Conservation (phyloP, 352 stramenopile genomes). For the Phytopythium montanum region DNA sequence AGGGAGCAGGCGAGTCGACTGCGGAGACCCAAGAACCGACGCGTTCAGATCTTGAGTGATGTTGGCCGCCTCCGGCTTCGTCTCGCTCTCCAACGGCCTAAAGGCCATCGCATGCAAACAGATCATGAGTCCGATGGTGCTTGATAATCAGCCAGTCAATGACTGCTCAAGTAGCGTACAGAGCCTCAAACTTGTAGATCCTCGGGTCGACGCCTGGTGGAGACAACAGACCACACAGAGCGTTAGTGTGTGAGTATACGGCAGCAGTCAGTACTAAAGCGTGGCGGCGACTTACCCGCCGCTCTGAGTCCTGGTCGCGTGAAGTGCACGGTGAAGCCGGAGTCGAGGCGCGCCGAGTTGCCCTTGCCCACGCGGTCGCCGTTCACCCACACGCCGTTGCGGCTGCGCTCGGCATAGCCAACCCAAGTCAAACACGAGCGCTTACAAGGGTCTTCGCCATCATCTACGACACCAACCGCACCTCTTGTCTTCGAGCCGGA, state of each 20-base stretch:
- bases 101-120: background rate
- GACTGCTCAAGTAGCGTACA: conserved; percentile 25
- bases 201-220: conserved; percentile 29
- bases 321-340: conserved; percentile 64
- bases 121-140: background rate
- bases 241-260: background rate
- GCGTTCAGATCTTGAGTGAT: conserved; percentile 11
- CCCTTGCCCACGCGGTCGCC: conserved; percentile 45
- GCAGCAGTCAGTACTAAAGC: conserved; percentile 4
- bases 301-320: conserved; percentile 48
- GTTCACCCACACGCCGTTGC: conserved; percentile 74
- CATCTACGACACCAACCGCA: conserved; percentile 14
- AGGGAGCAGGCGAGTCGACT: background rate
- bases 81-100: conserved; percentile 7
- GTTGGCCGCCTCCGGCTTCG: conserved; percentile 6
- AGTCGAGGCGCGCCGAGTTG: conserved; percentile 20
- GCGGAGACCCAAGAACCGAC: conserved; percentile 13
- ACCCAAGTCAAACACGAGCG: background rate
- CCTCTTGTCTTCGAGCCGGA: conserved; percentile 56
- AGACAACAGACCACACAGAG: background rate
- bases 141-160: no score
- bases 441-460: no score
- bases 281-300: conserved; percentile 11
- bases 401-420: conserved; percentile 22
- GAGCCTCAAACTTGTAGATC: conserved; percentile 65